Percentiles rank a stretch among this genome's conserved stretches.
Evolutionary conservation across 768 basidiomycete genomes (phyloP).

Genomic region (Phylloporus arenicola): DNA sequence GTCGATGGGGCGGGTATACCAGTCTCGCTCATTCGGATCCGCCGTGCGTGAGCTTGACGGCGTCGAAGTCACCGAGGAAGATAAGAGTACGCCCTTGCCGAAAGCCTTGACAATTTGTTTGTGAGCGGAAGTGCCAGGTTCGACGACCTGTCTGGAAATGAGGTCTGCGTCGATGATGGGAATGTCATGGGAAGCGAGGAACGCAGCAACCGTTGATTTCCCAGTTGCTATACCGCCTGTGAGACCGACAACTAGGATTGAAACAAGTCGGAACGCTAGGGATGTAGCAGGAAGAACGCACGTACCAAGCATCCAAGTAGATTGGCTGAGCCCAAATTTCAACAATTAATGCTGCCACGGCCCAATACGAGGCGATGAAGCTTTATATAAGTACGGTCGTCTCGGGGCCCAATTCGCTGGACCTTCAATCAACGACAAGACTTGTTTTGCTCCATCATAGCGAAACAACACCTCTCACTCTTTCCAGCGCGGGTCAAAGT

Average conservation of each 20-base stretch:
- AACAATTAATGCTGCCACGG: no score
- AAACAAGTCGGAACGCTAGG: background rate
- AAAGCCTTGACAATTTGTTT: slow-evolving; percentile 63
- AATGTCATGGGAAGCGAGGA: slow-evolving; percentile 60
- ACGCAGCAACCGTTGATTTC: slow-evolving; percentile 84
- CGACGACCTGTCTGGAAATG: slow-evolving; percentile 79
- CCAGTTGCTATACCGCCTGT: slow-evolving; percentile 97
- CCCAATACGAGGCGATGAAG: no score
- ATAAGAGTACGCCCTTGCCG: slow-evolving; percentile 59
- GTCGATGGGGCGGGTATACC: slow-evolving; percentile 64
- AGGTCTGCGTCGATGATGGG: slow-evolving; percentile 94
- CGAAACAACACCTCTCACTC: no score
- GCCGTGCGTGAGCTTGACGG: background rate
- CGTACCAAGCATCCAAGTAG: background rate
- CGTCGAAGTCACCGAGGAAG: slow-evolving; percentile 9
- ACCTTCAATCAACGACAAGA: no score
- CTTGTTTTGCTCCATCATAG: no score
- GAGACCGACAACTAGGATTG: slow-evolving; percentile 72
- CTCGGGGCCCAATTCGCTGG: no score
- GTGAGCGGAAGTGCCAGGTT: slow-evolving; percentile 75
- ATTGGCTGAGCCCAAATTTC: background rate
- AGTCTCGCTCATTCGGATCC: slow-evolving; percentile 1
- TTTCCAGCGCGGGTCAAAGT: no score
- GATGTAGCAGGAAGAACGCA: background rate
- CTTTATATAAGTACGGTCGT: no score